Evolutionary conservation across 2,329 filamentous ascomycete genomes (phyloP), one percentile per base, ranked within the genome.

Genomic region (Diaporthe sp.): DNA sequence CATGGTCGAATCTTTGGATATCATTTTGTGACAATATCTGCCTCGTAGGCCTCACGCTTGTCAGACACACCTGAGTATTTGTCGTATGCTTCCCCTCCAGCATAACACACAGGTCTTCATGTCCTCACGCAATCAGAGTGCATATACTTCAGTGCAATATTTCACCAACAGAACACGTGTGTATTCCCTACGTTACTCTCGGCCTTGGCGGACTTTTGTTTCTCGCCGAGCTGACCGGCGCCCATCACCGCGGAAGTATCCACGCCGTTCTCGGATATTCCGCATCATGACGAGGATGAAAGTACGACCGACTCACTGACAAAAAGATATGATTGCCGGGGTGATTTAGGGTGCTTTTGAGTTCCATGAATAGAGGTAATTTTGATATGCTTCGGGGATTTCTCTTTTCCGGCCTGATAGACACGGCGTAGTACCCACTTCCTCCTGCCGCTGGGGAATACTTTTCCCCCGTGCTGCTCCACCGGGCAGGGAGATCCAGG

Each of bases 401-500:
- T 53, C 71, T 72, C 71, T 72, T 53, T 72, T 15, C 71, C 71
- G 71, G 57, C 31, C 34, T 7, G 31, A 42, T 5, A 17, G 31
- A 9, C n/a, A 51, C 22, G 47, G 9, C 31, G 28, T 17, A 15
- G 42, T 63, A 63, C 71, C 71, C 71, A 72, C 71, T 12, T 42
- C 4, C 12, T 22, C 28, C 13, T 31, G 44, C 42, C 4, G 49
- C 31, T 51, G 44, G 71, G 71, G 37, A 61, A 72, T 51, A 51
- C 39, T 60, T 72, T 72, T n/a, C 25, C 28, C 71, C 57, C 47
- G n/a, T 22, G 44, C 31, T 53, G 31, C 57, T 72, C 71, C 55
- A 61, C 42, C 31, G 4, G 25, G 44, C 8, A 12, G 8, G 22
- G 63, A 51, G 22, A 39, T 28, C 7, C 12, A 31, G 22, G 31